Evolutionary conservation across 305 asterid species (phyloP).

Genomic region (Plantago rigida): DNA sequence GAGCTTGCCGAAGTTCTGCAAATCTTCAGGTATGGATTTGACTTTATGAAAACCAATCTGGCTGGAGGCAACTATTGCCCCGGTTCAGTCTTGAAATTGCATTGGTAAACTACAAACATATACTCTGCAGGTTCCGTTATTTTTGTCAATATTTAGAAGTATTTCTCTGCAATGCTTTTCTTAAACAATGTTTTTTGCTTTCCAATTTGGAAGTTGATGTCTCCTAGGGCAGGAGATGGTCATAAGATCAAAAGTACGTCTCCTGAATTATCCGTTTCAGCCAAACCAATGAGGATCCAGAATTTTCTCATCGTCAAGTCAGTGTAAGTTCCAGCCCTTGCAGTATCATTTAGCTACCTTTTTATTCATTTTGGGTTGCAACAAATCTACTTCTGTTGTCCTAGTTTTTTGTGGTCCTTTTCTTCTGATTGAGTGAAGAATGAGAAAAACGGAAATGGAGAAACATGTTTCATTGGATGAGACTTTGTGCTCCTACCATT

Average conservation of each 20-base stretch:
- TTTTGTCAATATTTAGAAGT: conserved; percentile 8
- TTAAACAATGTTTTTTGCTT: neutral
- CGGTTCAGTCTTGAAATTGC: no score
- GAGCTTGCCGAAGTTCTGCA: neutral
- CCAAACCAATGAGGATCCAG: no score
- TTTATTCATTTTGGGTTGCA: no score
- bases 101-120: neutral
- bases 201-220: conserved; percentile 15
- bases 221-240: conserved; percentile 5
- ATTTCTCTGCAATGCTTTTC: conserved; percentile 8
- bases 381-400: no score
- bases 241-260: conserved; percentile 14
- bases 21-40: conserved; percentile 11
- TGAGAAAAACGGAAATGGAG: no score
- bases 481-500: no score
- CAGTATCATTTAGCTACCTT: no score
- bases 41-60: conserved; percentile 9
- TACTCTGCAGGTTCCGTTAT: neutral
- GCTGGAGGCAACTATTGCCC: neutral
- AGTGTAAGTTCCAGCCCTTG: no score
- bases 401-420: no score
- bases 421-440: no score
- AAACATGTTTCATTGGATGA: no score
- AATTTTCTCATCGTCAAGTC: no score
- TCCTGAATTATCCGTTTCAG: neutral